Conservation (phyloP, 371 early-diverging fungal species). For the Mortierella sp. region DNA sequence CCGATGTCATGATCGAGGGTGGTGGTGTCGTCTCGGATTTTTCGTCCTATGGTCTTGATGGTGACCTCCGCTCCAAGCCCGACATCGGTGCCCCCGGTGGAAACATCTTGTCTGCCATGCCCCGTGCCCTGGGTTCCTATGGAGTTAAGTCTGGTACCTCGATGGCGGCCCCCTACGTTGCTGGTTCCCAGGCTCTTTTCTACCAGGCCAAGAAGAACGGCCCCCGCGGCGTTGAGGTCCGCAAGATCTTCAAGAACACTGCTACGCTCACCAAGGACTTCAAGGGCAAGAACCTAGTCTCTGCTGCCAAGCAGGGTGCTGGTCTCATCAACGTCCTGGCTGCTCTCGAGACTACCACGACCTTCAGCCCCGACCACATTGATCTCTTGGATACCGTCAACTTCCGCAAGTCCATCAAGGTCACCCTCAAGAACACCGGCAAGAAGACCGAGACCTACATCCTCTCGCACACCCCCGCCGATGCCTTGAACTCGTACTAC, state of each 20-base stretch:
- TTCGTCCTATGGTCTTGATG: conserved; percentile 78
- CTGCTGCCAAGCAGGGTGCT: conserved; percentile 76
- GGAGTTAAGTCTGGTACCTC: conserved; percentile 73
- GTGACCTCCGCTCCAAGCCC: conserved; percentile 79
- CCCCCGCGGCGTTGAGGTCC: conserved; percentile 42
- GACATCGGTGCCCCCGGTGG: conserved; percentile 82
- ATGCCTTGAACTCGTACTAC: conserved; percentile 61
- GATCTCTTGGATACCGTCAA: conserved; percentile 74
- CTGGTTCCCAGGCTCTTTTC: conserved; percentile 77
- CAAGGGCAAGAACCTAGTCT: conserved; percentile 56
- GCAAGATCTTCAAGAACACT: conserved; percentile 65
- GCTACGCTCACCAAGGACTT: conserved; percentile 60
- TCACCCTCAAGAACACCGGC: conserved; percentile 73
- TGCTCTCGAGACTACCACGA: conserved; percentile 66
- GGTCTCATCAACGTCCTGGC: conserved; percentile 78
- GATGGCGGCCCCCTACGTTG: conserved; percentile 83
- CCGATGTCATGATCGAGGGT: conserved; percentile 45
- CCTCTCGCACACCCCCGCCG: conserved; percentile 62
- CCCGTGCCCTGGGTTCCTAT: conserved; percentile 64
- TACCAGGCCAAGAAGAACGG: conserved; percentile 58
- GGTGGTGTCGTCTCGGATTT: conserved; percentile 67
- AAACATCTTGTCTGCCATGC: conserved; percentile 79
- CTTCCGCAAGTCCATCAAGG: conserved; percentile 60
- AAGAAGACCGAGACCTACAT: conserved; percentile 64
- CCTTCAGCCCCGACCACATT: conserved; percentile 71